Conservation (phyloP, 2,329 filamentous ascomycete species). For the Cladobotryum mycophilum region DNA sequence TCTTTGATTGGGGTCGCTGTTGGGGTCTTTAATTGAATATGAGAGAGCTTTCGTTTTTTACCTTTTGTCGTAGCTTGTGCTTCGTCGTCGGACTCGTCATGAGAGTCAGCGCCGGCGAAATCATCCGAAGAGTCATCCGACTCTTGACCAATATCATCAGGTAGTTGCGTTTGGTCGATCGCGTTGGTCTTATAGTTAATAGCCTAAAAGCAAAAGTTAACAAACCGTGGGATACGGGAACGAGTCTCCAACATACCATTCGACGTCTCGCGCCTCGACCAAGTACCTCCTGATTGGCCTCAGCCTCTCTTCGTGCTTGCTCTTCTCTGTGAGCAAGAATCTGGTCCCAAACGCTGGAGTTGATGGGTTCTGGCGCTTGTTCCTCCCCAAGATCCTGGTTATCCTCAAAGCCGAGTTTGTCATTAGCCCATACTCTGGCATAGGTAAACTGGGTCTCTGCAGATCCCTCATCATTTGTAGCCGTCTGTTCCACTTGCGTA, state of each 20-base stretch:
- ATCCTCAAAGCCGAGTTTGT: constrained; percentile 61
- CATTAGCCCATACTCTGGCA: constrained; percentile 87
- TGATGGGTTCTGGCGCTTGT: constrained; percentile 49
- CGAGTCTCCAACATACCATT: constrained; percentile 21
- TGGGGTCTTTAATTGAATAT: constrained; percentile 18
- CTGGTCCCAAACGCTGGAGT: constrained; percentile 76
- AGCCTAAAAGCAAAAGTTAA: constrained; percentile 20
- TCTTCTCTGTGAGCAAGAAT: constrained; percentile 80
- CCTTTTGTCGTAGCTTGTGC: constrained; percentile 23
- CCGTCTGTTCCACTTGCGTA: constrained; percentile 69
- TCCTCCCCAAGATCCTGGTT: constrained; percentile 48
- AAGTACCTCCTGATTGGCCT: constrained; percentile 63
- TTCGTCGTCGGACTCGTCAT: constrained; percentile 27
- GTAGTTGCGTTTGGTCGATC: constrained; percentile 14
- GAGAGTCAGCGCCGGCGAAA: constrained; percentile 25
- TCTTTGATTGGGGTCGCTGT: constrained; percentile 22
- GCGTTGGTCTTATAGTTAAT: constrained; percentile 30
- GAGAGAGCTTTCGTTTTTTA: constrained; percentile 27
- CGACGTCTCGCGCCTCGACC: constrained; percentile 78
- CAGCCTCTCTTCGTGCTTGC: constrained; percentile 66
- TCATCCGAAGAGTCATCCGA: constrained; percentile 29
- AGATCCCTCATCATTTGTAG: constrained; percentile 53
- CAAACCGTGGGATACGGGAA: background rate
- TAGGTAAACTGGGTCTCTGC: constrained; percentile 81
- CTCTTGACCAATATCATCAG: constrained; percentile 21